These are phyloP conservation scores for Globisporangium splendens DNA, from an alignment of 352 stramenopile genomes.

Conservation along the genomic window DNA sequence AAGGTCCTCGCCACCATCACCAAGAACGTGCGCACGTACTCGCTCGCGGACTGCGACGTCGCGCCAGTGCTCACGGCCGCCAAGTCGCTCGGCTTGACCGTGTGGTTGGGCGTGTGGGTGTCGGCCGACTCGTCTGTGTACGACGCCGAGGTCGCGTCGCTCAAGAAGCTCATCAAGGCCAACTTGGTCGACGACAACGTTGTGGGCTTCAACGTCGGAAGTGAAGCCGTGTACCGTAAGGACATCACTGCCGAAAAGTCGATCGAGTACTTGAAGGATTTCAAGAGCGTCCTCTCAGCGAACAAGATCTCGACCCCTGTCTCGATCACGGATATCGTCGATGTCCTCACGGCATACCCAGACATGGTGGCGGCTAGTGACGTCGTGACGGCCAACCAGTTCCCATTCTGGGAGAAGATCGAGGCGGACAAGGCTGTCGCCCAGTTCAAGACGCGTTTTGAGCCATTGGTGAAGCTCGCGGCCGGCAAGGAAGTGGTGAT, in stretches of 20 bases:
- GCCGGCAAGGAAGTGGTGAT: constrained; percentile 76
- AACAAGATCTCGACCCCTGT: constrained; percentile 58
- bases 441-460: constrained; percentile 75
- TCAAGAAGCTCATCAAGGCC: constrained; percentile 57
- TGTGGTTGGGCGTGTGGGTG: constrained; percentile 85
- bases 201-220: constrained; percentile 83
- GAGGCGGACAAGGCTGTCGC: constrained; percentile 44
- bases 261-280: constrained; percentile 67
- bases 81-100: constrained; percentile 64
- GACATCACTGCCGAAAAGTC: constrained; percentile 71
- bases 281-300: constrained; percentile 64
- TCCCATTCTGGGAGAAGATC: constrained; percentile 82
- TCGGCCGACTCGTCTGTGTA: constrained; percentile 59
- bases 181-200: constrained; percentile 74
- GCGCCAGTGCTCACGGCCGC: constrained; percentile 57
- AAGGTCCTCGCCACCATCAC: constrained; percentile 61
- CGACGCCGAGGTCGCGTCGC: constrained; percentile 55
- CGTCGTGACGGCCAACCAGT: constrained; percentile 83
- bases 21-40: constrained; percentile 79
- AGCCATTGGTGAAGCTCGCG: constrained; percentile 61
- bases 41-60: constrained; percentile 74
- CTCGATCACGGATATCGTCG: constrained; percentile 80
- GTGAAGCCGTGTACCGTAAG: constrained; percentile 73
- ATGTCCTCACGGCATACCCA: constrained; percentile 74
- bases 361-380: constrained; percentile 70